Percentiles rank a stretch among this genome's conserved stretches.
Conservation (phyloP, 2,329 filamentous ascomycete genomes). For the Periconia macrospinosa region DNA sequence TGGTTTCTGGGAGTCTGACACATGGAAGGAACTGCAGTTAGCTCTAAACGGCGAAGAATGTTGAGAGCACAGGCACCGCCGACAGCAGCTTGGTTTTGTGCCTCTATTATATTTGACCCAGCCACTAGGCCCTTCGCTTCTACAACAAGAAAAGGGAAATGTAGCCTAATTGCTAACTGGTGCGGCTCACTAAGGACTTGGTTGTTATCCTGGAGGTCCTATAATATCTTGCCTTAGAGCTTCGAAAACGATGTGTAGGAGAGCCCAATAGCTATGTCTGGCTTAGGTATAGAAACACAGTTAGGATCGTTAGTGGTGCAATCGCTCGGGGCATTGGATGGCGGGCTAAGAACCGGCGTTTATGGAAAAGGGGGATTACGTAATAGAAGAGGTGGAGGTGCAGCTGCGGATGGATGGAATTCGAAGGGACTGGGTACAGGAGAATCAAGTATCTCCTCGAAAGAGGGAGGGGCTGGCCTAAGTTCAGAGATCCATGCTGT, state of each 20-base stretch:
- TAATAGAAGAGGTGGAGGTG: constrained; percentile 2
- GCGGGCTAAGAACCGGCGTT: constrained; percentile 7
- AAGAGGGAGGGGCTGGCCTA: constrained; percentile 6
- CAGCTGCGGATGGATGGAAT: background rate
- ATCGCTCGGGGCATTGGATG: constrained; percentile 7
- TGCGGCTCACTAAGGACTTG: constrained; percentile 8
- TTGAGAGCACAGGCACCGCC: constrained; percentile 8
- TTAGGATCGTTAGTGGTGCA: constrained; percentile 7
- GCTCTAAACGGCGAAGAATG: constrained; percentile 6
- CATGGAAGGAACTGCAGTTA: background rate
- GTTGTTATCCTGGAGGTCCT: constrained; percentile 7
- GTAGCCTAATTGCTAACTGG: constrained; percentile 4
- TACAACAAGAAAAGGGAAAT: constrained; percentile 11
- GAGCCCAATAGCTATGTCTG: constrained; percentile 9
- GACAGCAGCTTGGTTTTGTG: constrained; percentile 6
- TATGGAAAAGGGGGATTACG: constrained; percentile 1
- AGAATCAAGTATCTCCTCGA: constrained; percentile 10
- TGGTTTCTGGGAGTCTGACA: background rate
- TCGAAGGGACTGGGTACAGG: background rate
- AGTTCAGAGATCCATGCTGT: constrained; percentile 10
- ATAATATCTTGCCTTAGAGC: constrained; percentile 12
- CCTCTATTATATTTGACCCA: background rate
- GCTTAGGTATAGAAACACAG: constrained; percentile 10
- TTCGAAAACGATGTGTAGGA: constrained; percentile 4
- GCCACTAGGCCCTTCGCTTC: constrained; percentile 8